Evolutionary conservation across 805 yeast genomes (phyloP).

Genomic region (Starmerella davenportii): DNA sequence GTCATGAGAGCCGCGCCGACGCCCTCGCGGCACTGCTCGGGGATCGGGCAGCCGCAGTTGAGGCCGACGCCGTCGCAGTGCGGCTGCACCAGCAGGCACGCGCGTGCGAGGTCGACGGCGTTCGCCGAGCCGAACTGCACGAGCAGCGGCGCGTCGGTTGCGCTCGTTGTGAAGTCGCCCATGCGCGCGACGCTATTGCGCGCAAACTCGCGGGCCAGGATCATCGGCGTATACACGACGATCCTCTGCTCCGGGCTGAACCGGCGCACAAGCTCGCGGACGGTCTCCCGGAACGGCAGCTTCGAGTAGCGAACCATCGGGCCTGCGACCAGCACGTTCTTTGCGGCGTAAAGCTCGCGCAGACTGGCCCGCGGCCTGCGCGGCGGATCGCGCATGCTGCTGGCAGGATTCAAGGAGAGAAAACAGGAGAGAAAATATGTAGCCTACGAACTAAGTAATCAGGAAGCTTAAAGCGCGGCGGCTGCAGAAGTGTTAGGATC

Average conservation of each 20-base stretch:
- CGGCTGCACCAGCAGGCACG: constrained; percentile 77
- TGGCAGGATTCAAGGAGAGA: neutral
- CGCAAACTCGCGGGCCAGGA: constrained; percentile 85
- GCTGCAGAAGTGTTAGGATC: constrained; percentile 13
- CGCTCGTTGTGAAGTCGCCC: constrained; percentile 72
- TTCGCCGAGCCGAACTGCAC: constrained; percentile 87
- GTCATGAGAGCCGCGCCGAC: constrained; percentile 92
- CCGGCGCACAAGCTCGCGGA: constrained; percentile 32
- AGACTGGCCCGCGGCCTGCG: constrained; percentile 38
- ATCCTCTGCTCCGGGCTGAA: constrained; percentile 35
- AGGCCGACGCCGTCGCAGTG: constrained; percentile 86
- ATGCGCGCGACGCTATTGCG: constrained; percentile 63
- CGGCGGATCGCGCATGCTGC: constrained; percentile 24
- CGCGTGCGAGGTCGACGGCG: constrained; percentile 59
- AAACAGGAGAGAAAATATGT: too few species aligned
- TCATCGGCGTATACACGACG: constrained; percentile 90
- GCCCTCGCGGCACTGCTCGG: constrained; percentile 86
- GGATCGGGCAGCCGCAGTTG: constrained; percentile 95
- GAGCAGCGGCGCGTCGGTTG: constrained; percentile 48
- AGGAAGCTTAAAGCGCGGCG: too few species aligned
- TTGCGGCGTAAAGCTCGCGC: constrained; percentile 31
- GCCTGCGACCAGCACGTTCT: constrained; percentile 52
- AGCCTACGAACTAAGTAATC: too few species aligned
- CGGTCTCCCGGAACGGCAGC: constrained; percentile 71
- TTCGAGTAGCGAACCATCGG: constrained; percentile 97